Evolutionary conservation across 2,329 filamentous ascomycete species (phyloP).

Genomic region (Cladophialophora yegresii): DNA sequence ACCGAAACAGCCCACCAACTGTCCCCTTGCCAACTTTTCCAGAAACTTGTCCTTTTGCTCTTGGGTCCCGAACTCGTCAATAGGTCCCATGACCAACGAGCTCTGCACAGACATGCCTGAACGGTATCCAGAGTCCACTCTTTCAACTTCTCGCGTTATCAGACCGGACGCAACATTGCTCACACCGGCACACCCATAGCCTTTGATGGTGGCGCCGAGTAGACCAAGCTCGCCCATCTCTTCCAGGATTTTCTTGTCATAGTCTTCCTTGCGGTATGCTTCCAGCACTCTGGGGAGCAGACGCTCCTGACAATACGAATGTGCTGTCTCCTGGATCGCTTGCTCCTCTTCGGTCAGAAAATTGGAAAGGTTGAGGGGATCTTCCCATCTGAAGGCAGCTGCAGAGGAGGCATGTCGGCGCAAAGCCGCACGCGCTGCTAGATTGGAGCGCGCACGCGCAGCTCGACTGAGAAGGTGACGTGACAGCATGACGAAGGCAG

Average conservation of each 20-base stretch:
- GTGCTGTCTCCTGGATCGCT: slow-evolving; percentile 85
- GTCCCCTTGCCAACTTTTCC: slow-evolving; percentile 77
- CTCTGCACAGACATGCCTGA: slow-evolving; percentile 94
- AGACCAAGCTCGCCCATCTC: slow-evolving; percentile 95
- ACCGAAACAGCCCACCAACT: slow-evolving; percentile 81
- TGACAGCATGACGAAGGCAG: slow-evolving; percentile 25
- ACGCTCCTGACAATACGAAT: slow-evolving; percentile 89
- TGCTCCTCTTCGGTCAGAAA: slow-evolving; percentile 87
- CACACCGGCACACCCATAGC: slow-evolving; percentile 84
- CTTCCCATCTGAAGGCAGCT: slow-evolving; percentile 80
- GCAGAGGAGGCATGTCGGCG: slow-evolving; percentile 33
- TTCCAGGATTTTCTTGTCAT: slow-evolving; percentile 78
- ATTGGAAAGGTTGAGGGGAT: slow-evolving; percentile 74
- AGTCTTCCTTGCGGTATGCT: slow-evolving; percentile 82
- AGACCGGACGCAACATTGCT: slow-evolving; percentile 86
- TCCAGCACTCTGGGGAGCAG: slow-evolving; percentile 83
- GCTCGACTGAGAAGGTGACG: slow-evolving; percentile 29
- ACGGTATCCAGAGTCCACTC: slow-evolving; percentile 87
- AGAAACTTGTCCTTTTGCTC: slow-evolving; percentile 86
- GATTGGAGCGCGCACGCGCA: slow-evolving; percentile 20
- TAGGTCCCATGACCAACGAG: slow-evolving; percentile 89
- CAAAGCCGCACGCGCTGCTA: slow-evolving; percentile 4
- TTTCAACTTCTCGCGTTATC: slow-evolving; percentile 86
- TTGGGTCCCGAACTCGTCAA: slow-evolving; percentile 80
- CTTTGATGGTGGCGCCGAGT: slow-evolving; percentile 79